Conservation (phyloP, 2,329 filamentous ascomycete genomes). For the Colletotrichum cuscutae region DNA sequence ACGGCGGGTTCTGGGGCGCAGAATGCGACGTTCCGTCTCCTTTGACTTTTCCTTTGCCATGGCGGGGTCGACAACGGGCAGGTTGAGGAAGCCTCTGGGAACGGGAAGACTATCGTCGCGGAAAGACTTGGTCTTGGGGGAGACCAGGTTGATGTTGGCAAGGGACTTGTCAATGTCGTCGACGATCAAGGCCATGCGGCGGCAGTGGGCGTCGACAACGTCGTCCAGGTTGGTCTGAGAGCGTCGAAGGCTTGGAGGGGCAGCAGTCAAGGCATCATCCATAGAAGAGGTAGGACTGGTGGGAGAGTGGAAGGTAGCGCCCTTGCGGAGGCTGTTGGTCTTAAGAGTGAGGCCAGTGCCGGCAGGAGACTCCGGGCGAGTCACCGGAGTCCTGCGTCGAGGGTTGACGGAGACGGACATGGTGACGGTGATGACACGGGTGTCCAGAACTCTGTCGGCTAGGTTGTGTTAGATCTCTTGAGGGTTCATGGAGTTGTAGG, state of each 20-base stretch:
- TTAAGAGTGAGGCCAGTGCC: constrained; percentile 58
- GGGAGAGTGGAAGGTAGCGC: constrained; percentile 72
- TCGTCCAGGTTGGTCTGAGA: constrained; percentile 78
- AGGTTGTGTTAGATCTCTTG: constrained; percentile 34
- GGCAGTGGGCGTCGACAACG: constrained; percentile 75
- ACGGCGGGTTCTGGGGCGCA: constrained; percentile 66
- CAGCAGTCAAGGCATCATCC: constrained; percentile 53
- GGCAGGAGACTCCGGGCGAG: constrained; percentile 50
- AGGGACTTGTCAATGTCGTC: constrained; percentile 73
- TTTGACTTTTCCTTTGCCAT: constrained; percentile 52
- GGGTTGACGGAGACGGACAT: constrained; percentile 60
- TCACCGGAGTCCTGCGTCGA: constrained; percentile 57
- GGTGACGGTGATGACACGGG: constrained; percentile 42
- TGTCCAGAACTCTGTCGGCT: constrained; percentile 44
- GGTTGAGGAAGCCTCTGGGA: constrained; percentile 68
- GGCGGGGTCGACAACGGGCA: constrained; percentile 62
- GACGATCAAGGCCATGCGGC: constrained; percentile 74
- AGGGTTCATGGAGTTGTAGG: constrained; percentile 33
- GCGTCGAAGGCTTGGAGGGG: constrained; percentile 69
- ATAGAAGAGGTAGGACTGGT: constrained; percentile 48
- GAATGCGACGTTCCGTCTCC: constrained; percentile 58
- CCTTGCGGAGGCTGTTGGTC: constrained; percentile 73
- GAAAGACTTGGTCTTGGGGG: constrained; percentile 52
- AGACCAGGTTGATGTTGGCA: constrained; percentile 54
- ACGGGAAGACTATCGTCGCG: constrained; percentile 69